Conservation (phyloP, 164 flowering plant genomes). For the Hamamelis virginiana region DNA sequence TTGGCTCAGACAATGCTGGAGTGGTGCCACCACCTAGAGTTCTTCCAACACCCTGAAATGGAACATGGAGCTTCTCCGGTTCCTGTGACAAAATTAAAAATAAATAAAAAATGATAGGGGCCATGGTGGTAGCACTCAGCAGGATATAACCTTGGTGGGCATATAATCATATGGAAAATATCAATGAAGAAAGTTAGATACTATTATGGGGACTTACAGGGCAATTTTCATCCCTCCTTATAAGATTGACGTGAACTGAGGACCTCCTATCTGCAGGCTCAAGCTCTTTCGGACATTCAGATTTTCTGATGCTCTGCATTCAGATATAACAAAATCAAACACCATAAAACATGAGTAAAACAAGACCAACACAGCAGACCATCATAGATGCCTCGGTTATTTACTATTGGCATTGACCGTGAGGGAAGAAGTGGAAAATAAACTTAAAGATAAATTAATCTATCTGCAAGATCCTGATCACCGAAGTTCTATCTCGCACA, state of each 20-base stretch:
- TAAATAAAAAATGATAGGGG: neutral
- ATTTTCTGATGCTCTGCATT: constrained; percentile 78
- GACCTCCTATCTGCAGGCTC: constrained; percentile 71
- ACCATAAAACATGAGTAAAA: neutral
- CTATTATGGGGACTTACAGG: constrained; percentile 44
- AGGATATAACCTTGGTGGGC: no score
- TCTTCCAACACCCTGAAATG: constrained; percentile 88
- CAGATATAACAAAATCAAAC: neutral
- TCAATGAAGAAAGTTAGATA: neutral
- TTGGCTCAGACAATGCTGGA: constrained; percentile 23
- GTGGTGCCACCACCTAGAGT: constrained; percentile 59
- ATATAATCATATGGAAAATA: neutral
- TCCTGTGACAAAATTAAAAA: constrained; percentile 41
- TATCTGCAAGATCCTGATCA: no score
- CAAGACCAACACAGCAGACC: neutral
- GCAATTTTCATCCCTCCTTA: constrained; percentile 58
- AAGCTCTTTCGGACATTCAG: constrained; percentile 87
- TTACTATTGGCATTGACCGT: no score
- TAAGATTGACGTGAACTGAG: constrained; percentile 65
- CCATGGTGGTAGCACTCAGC: neutral
- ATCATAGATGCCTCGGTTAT: no score
- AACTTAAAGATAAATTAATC: no score
- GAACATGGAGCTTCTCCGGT: constrained; percentile 48
- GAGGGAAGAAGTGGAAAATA: no score
- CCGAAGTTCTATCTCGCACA: no score